Evolutionary conservation across 768 basidiomycete species (phyloP).

Genomic region (Suillus placidus): DNA sequence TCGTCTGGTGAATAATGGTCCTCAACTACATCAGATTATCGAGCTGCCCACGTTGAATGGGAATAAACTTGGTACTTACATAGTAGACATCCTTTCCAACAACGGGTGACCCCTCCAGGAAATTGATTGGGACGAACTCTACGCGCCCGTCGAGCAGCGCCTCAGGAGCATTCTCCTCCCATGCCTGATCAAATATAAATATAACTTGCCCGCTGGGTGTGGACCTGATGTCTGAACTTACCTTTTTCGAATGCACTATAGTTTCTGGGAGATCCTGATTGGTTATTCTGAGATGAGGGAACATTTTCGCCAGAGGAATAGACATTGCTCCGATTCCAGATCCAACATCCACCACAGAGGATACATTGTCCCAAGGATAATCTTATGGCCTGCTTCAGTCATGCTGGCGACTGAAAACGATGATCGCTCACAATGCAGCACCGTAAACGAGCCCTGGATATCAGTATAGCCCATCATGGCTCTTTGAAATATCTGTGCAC

Average conservation of each 20-base stretch:
- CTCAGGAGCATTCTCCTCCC: slow-evolving; percentile 23
- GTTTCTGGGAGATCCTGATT: slow-evolving; percentile 35
- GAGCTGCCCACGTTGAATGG: background rate
- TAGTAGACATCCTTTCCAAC: slow-evolving; percentile 28
- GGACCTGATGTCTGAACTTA: slow-evolving; percentile 11
- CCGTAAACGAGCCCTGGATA: slow-evolving; percentile 24
- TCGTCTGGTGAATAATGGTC: slow-evolving; percentile 36
- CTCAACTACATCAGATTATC: slow-evolving; percentile 22
- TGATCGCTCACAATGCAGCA: slow-evolving; percentile 24
- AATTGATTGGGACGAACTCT: slow-evolving; percentile 23
- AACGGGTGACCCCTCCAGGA: slow-evolving; percentile 22
- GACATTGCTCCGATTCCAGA: slow-evolving; percentile 32
- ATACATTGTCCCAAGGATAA: slow-evolving; percentile 26
- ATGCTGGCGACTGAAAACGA: background rate
- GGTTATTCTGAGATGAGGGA: slow-evolving; percentile 29
- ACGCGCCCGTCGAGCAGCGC: slow-evolving; percentile 21
- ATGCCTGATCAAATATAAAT: slow-evolving; percentile 11
- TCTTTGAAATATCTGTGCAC: slow-evolving; percentile 23
- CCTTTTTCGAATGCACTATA: slow-evolving; percentile 23
- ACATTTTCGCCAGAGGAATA: slow-evolving; percentile 26
- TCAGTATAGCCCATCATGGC: slow-evolving; percentile 26
- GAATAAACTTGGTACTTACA: slow-evolving; percentile 13
- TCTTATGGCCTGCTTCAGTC: background rate
- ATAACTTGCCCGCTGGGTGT: background rate
- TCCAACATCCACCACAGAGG: slow-evolving; percentile 33